Base-by-base conservation (phyloP, 164 flowering plant genomes). In the Liriodendron chinense region DNA sequence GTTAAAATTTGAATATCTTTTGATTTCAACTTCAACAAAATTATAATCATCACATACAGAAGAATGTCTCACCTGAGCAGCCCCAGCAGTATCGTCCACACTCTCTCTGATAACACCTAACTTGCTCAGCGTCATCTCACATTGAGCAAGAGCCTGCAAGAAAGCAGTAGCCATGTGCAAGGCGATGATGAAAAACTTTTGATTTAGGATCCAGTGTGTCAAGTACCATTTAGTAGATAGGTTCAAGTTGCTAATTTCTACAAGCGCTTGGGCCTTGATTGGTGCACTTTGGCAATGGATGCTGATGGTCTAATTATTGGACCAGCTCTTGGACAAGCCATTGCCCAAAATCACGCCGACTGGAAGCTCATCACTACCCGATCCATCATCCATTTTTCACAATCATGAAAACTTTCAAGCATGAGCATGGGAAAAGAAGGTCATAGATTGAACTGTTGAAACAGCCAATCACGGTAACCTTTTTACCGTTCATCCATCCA, bases 71-170 rank as follows among this genome's bases (percentile, higher is more conserved):
- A 86, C 90, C 89, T 85, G 83, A 68, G 92, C 92, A 62, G 71
- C 95, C 78, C 87, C 92, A 65, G 98, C 98, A 76, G 97, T 88
- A 82, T 92, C 96, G 73, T 86, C 88, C 61, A 82, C 82, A 78
- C 72, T 89, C 63, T 89, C 79, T 81, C 91, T 88, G 66, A 80
- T 70, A 76, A 94, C 79, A 34, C 90, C 94, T 72, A 92, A 80
- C 78, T 85, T 80, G 82, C 79, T 90, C 74, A 96, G 79, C 20
- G 80, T 81, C 75, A 69, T 80, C 83, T 90, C 95, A 82, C 98
- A 94, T 71, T 96, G 98, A 72, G 84, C 70, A 71, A 87, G 87
- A 26, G 88, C 87, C 91, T 88, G 82, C 75, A 81, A 72, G 34
- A 9, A 81, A 73, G 20, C 65, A 59, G 23, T 16, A 65, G 57